phyloP scores from a whole-genome alignment of 2,329 filamentous ascomycete species.

The Diaporthe vexans region DNA sequence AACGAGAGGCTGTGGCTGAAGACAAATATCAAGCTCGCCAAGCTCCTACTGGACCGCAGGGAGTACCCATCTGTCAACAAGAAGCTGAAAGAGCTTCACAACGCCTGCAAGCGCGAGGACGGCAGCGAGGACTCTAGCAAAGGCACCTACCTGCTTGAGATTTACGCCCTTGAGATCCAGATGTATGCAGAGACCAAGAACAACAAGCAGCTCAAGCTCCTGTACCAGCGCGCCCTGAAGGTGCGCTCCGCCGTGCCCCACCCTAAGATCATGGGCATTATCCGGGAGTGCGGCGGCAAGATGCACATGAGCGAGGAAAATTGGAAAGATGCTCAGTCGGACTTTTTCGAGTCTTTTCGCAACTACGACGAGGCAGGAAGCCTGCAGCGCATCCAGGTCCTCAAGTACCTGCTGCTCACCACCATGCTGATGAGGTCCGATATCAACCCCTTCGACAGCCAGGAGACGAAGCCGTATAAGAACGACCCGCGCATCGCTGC shows the following conservation, averaged over 20 bases:
- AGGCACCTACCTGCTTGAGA: constrained; percentile 94
- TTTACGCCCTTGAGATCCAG: constrained; percentile 97
- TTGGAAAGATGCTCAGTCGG: constrained; percentile 96
- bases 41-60: constrained; percentile 90
- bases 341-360: constrained; percentile 98
- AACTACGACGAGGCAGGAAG: constrained; percentile 99
- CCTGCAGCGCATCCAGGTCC: constrained; percentile 93
- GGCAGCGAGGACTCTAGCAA: constrained; percentile 93
- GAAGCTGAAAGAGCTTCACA: constrained; percentile 90
- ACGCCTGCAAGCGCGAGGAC: constrained; percentile 87
- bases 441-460: constrained; percentile 98
- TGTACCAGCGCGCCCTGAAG: constrained; percentile 91
- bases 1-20: constrained; percentile 98
- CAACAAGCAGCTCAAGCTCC: constrained; percentile 94
- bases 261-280: constrained; percentile 99
- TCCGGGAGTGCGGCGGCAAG: constrained; percentile 97
- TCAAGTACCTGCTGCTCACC: constrained; percentile 95
- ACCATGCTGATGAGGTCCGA: constrained; percentile 99
- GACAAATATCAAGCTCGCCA: constrained; percentile 96
- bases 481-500: constrained; percentile 94
- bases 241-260: constrained; percentile 98
- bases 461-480: constrained; percentile 98
- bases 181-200: constrained; percentile 98
- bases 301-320: constrained; percentile 99
- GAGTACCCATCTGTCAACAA: constrained; percentile 85